Evolutionary conservation across 73 alveolate species (phyloP), one percentile per base, ranked within the genome.

Genomic region (Effrenium voratum): DNA sequence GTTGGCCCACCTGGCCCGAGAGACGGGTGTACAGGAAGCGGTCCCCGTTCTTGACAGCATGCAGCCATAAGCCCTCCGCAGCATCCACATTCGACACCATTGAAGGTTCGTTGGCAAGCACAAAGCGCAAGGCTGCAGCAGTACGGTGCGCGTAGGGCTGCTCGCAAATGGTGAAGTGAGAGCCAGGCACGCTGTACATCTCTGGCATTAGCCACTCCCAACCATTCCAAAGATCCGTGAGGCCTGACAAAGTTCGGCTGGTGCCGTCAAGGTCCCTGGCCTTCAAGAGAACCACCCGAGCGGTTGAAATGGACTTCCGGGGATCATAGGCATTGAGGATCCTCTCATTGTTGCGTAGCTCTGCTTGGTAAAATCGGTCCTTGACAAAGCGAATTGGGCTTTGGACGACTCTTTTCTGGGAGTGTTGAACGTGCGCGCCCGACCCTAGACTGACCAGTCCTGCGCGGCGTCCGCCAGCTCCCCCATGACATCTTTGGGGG

Each of bases 141-240:
- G 88, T 77, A 5, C 88, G 63, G 36, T 24, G 43, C 8, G 88
- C 88, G 41, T 77, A 77, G 44, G 8, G 36, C 15, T 60, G 59
- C 66, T 77, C 88, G 41, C 88, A 77, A 30, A 77, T 38, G 66
- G 88, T 41, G 88, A 77, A 77, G 28, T 77, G 88, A 8, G 88
- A 77, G 66, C 88, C 88, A 43, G 57, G 66, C 38, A 45, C 63
- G 40, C 88, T 77, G 88, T 43, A 44, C 43, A 77, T 43, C 32
- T 77, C 88, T 22, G 88, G 88, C 38, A 0, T 13, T 34, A 77
- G 59, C 88, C 88, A 77, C 5, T 66, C 66, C 88, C 88, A 77
- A 19, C 88, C 88, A 44, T 77, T 77, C 13, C 4, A 38, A 8
- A 28, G 40, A 40, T 77, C 88, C 15, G 12, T 66, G 43, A 77